Conservation (phyloP, 2,329 filamentous ascomycete species). For the Microdochium paspali region DNA sequence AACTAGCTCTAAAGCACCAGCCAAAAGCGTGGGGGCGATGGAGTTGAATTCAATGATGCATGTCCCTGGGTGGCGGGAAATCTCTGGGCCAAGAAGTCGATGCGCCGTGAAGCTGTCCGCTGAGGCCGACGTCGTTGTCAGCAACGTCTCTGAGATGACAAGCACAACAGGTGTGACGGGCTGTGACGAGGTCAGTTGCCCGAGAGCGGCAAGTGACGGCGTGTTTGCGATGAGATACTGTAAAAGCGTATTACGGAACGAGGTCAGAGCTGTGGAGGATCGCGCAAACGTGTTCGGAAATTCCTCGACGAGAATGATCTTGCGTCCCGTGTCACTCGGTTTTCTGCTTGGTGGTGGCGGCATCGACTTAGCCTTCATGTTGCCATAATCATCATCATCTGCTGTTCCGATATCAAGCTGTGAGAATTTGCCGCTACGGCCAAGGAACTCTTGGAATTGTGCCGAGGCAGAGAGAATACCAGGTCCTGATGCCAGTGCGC, state of each 20-base stretch:
- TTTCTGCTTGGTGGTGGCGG: constrained; percentile 1
- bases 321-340: constrained; percentile 20
- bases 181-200: constrained; percentile 28
- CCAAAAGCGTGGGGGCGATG: constrained; percentile 76
- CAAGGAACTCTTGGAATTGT: constrained; percentile 89
- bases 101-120: constrained; percentile 91
- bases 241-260: constrained; percentile 67
- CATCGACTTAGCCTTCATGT: not conserved
- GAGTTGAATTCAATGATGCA: constrained; percentile 86
- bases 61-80: constrained; percentile 71
- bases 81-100: constrained; percentile 76
- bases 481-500: constrained; percentile 44
- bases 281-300: constrained; percentile 68
- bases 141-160: constrained; percentile 81
- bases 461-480: constrained; percentile 61
- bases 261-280: constrained; percentile 52
- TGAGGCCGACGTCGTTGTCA: constrained; percentile 76
- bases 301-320: constrained; percentile 69
- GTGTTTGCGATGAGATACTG: constrained; percentile 64
- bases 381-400: constrained; percentile 9
- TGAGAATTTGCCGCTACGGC: constrained; percentile 69
- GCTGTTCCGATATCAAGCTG: constrained; percentile 44
- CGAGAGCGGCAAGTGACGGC: constrained; percentile 41
- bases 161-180: constrained; percentile 68
- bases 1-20: constrained; percentile 73